Evolutionary conservation across 2,329 filamentous ascomycete genomes (phyloP), one percentile per base, ranked within the genome.

Genomic region (Aspergillus sp.): DNA sequence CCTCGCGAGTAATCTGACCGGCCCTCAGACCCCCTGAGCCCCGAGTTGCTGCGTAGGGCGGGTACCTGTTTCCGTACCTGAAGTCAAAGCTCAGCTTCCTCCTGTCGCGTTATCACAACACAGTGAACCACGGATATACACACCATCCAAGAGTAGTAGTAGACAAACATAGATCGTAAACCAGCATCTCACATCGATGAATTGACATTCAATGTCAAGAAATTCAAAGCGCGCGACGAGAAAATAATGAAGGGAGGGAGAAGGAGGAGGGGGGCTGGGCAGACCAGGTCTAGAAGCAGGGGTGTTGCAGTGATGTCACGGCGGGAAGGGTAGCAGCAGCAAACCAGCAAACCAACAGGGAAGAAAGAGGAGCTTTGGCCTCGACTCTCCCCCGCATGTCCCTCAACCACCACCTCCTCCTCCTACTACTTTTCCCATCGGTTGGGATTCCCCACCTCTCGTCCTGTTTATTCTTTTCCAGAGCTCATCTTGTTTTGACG

Each of bases 321-420:
- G 32, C 58, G 23, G 32, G 17, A 54, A 54, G 21, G 21, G 36
- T 25, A 38, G 51, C 21, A 54, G 51, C 50, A 52, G 49, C 23
- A 51, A 51, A 11, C 23, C 23, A 27, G 50, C 17, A 17, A 21
- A 21, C 17, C 8, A 49, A 39, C 25, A 19, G 36, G 56, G 25
- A 25, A 49, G 25, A 25, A 49, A 48, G 36, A 36, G 50, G 58
- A 52, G 59, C 54, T 58, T 58, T 39, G 59, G 49, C 59, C 59
- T 58, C 49, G 54, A 61, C 59, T 55, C 36, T 54, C 58, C 58
- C 57, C 58, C 58, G 58, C 58, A 64, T 57, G 48, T 15, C 47
- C 55, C 55, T 44, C 36, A 30, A 42, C 51, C 36, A 55, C 44
- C 23, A 5, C 23, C 25, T 27, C 25, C 25, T 54, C 47, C 25